Evolutionary conservation across 352 stramenopile genomes (phyloP).

Genomic region (Globisporangium orthogonon): DNA sequence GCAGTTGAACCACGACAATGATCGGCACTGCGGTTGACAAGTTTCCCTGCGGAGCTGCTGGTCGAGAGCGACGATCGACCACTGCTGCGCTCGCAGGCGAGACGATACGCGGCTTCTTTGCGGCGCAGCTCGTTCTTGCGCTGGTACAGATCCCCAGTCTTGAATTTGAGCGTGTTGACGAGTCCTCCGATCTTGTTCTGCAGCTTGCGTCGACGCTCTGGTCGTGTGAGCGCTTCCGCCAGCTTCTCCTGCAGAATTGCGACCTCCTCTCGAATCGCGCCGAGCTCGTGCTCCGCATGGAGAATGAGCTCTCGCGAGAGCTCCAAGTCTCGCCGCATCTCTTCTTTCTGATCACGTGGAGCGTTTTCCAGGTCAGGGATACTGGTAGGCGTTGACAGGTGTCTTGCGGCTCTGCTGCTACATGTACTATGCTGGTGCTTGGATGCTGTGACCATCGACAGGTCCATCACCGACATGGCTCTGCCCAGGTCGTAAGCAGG

Average conservation of each 20-base stretch:
- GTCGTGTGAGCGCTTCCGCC: conserved; percentile 14
- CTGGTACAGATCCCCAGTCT: conserved; percentile 64
- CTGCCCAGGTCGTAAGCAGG: neutral
- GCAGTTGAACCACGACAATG: neutral
- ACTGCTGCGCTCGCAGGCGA: conserved; percentile 6
- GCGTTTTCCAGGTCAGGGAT: neutral
- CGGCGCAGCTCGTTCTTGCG: conserved; percentile 66
- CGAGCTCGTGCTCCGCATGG: conserved; percentile 57
- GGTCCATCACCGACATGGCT: neutral
- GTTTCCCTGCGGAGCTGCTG: neutral
- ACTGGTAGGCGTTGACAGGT: neutral
- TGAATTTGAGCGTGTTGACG: conserved; percentile 57
- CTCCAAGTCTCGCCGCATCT: conserved; percentile 41
- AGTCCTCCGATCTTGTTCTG: conserved; percentile 43
- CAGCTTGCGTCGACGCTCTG: conserved; percentile 40
- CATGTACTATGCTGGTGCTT: conserved; percentile 6
- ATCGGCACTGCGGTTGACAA: neutral
- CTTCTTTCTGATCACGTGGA: conserved; percentile 6
- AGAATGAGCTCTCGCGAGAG: conserved; percentile 52
- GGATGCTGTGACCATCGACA: conserved; percentile 7
- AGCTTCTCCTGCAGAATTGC: conserved; percentile 39
- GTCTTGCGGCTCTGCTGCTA: neutral
- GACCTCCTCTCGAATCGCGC: conserved; percentile 50
- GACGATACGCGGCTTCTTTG: conserved; percentile 39
- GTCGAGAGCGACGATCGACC: neutral